Percentiles rank a stretch among this genome's conserved stretches.
phyloP scores from a whole-genome alignment of 1,284 basidiomycete genomes.

The Thecaphora frezii region DNA sequence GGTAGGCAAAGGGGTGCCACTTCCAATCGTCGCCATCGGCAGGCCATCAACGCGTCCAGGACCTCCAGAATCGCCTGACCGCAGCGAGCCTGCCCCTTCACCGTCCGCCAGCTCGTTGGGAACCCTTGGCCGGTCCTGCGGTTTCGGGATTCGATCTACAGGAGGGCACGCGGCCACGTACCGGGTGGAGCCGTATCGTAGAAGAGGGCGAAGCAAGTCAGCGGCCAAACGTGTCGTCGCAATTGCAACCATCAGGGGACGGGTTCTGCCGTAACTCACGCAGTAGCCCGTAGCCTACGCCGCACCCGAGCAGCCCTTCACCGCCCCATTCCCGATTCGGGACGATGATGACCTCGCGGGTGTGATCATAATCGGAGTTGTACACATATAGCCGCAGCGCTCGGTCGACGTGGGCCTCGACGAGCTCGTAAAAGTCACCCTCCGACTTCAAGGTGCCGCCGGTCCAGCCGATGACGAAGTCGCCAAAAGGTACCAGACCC shows the following conservation, averaged over 20 bases:
- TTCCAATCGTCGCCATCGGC: no score
- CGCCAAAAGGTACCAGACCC: slow-evolving; percentile 81
- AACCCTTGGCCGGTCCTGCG: slow-evolving; percentile 35
- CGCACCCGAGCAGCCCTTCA: slow-evolving; percentile 53
- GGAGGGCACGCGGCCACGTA: no score
- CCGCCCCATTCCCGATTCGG: slow-evolving; percentile 54
- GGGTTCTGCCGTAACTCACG: no score
- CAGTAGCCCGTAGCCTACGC: slow-evolving; percentile 53
- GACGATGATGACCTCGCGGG: slow-evolving; percentile 56
- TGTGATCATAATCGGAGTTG: slow-evolving; percentile 85
- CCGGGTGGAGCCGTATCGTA: no score
- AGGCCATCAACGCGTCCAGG: no score
- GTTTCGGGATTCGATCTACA: slow-evolving; percentile 42
- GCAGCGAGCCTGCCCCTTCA: no score
- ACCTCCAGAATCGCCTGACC: no score
- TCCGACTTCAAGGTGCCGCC: slow-evolving; percentile 83
- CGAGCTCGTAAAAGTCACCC: slow-evolving; percentile 92
- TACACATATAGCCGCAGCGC: slow-evolving; percentile 92
- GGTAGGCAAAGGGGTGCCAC: no score
- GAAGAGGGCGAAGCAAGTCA: no score
- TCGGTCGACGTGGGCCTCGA: slow-evolving; percentile 90
- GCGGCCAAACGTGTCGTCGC: no score
- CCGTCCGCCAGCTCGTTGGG: slow-evolving; percentile 20
- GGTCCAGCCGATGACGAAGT: slow-evolving; percentile 91
- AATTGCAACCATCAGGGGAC: no score